Evolutionary conservation across 2,329 filamentous ascomycete genomes (phyloP), one percentile per base, ranked within the genome.

Genomic region (Lachnellula occidentalis): DNA sequence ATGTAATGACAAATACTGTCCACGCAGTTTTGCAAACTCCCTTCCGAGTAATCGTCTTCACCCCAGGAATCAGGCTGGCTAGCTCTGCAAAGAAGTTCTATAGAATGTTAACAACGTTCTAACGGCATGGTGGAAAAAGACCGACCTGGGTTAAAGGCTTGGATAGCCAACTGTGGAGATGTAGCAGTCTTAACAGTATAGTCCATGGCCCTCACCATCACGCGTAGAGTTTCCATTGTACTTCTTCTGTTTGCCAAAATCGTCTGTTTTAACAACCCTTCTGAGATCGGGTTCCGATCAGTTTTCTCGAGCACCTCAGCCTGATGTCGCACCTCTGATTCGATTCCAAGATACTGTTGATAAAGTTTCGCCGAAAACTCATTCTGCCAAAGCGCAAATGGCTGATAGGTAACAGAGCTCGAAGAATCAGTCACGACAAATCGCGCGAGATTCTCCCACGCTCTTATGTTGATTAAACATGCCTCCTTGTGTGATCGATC

Each of bases 401-500:
- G 74, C 31, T 71, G 73, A 15, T 77, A 78, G 1, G 72, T 68
- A 42, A 73, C 70, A 7, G 66, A 61, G 37, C 70, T 69, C 27
- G 73, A 72, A 8, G 73, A 73, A 0, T 70, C 73, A 0, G 76
- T 73, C 5, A 84, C 72, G 22, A 85, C 67, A 61, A 83, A 87
- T 17, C 77, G 76, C 1, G 82, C 76, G 27, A 87, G 71, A 59
- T 86, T 82, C 51, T 71, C 77, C 83, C 84, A 87, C 7, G 83
- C 77, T 47, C 80, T 76, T 15, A 87, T 64, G 56, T 80, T 86
- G 60, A 86, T 84, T 31, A 83, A 69, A 61, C 81, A 86, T 2
- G 83, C 84, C 65, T 85, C 81, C 61, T 83, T 85, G 65, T 88
- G 85, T 9, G 84, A 86, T 53, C 72, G 80, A 19, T 74, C 77